These are phyloP conservation scores for Collybiopsis luxurians DNA, from an alignment of 768 basidiomycete genomes.

Conservation along the genomic window DNA sequence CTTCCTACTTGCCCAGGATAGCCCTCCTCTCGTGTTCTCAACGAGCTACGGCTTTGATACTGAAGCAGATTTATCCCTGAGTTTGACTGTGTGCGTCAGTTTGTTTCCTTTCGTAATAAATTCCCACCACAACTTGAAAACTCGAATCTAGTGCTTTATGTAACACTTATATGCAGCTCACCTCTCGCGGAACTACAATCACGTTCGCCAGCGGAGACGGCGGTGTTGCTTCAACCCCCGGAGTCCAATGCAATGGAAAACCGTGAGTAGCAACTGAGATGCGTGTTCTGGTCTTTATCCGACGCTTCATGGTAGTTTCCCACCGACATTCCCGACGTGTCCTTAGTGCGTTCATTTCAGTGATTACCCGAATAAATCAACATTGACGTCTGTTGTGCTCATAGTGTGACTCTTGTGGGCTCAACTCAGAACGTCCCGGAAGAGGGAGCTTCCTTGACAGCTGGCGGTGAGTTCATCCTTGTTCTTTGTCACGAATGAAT, in stretches of 20 bases:
- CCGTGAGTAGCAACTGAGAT: too few species aligned
- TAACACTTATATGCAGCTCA: conserved; percentile 26
- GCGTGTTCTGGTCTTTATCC: too few species aligned
- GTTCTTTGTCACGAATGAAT: too few species aligned
- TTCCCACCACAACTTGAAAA: too few species aligned
- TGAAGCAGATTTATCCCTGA: neutral
- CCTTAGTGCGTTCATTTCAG: conserved; percentile 24
- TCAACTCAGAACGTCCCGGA: conserved; percentile 30
- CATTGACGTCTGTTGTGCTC: conserved; percentile 19
- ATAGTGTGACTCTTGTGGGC: conserved; percentile 29
- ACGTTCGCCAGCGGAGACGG: conserved; percentile 34
- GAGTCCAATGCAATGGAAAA: conserved; percentile 46
- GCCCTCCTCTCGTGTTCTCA: conserved; percentile 23
- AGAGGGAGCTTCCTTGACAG: conserved; percentile 11
- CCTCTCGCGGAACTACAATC: conserved; percentile 43
- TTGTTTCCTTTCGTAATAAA: neutral
- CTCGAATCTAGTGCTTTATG: conserved; percentile 1
- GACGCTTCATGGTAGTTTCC: too few species aligned
- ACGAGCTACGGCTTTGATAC: conserved; percentile 7
- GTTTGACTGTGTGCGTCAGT: conserved; percentile 1
- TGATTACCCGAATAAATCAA: neutral
- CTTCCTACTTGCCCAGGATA: conserved; percentile 19
- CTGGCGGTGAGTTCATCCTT: conserved; percentile 31
- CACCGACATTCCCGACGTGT: conserved; percentile 42
- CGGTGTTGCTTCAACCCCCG: conserved; percentile 36